Evolutionary conservation across 306 rosid species (phyloP).

Genomic region (Elaeagnus macrophylla): DNA sequence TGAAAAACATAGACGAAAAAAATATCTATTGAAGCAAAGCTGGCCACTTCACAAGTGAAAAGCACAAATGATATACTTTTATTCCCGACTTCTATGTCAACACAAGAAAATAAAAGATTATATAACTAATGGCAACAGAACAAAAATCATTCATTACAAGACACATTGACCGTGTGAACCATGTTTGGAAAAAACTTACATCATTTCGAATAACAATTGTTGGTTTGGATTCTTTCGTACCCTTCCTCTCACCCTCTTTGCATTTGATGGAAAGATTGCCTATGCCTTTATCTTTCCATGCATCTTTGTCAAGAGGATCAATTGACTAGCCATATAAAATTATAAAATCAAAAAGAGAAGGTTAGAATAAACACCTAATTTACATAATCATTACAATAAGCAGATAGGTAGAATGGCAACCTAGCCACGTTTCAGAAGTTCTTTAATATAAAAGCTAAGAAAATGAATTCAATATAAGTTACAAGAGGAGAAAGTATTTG

Average conservation of each 20-base stretch:
- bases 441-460: too few species aligned
- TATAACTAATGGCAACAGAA: neutral
- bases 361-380: neutral
- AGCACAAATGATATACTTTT: too few species aligned
- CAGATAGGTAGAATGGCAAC: neutral
- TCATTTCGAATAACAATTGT: constrained; percentile 86
- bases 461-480: too few species aligned
- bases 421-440: too few species aligned
- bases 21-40: neutral
- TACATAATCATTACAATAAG: neutral
- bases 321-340: constrained; percentile 48
- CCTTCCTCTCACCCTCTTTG: constrained; percentile 85
- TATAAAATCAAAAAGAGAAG: constrained; percentile 3
- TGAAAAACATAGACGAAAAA: neutral
- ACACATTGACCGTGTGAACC: too few species aligned
- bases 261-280: constrained; percentile 86
- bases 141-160: too few species aligned
- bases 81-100: too few species aligned
- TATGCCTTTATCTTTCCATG: constrained; percentile 90
- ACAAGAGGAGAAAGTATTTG: too few species aligned
- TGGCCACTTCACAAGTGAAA: too few species aligned
- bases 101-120: too few species aligned
- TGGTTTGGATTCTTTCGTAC: constrained; percentile 89
- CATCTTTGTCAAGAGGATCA: constrained; percentile 72
- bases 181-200: constrained; percentile 33